Percentiles rank a stretch among this genome's conserved stretches.
phyloP scores from a whole-genome alignment of 192 early-diverging fungal species.

The Mortierella claussenii region DNA sequence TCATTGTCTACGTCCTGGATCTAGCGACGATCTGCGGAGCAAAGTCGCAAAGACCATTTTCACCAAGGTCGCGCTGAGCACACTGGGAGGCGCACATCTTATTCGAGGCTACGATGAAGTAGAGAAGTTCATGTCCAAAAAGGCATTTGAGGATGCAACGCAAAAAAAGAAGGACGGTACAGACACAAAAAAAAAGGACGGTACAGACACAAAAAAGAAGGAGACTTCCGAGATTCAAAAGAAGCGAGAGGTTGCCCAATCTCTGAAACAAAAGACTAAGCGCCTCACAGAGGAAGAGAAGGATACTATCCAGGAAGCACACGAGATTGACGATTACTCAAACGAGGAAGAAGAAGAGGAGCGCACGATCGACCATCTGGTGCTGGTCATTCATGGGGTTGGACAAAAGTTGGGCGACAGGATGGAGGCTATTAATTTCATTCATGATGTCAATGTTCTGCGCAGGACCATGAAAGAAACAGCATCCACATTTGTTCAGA shows the following conservation, averaged over 20 bases:
- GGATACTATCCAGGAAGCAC: constrained; percentile 57
- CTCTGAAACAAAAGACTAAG: constrained; percentile 47
- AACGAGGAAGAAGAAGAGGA: constrained; percentile 69
- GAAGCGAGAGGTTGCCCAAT: constrained; percentile 30
- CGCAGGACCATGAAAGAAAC: constrained; percentile 74
- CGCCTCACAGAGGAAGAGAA: constrained; percentile 44
- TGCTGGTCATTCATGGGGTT: constrained; percentile 89
- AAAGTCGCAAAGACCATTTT: constrained; percentile 74
- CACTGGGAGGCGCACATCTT: constrained; percentile 75
- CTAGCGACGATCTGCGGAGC: constrained; percentile 67
- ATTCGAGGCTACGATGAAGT: constrained; percentile 82
- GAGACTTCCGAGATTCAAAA: constrained; percentile 42
- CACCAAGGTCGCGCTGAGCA: constrained; percentile 64
- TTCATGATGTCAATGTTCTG: constrained; percentile 76
- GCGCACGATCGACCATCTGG: constrained; percentile 78
- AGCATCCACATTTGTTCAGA: constrained; percentile 30
- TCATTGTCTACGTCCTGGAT: neutral
- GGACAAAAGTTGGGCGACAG: constrained; percentile 85
- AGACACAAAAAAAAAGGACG: constrained; percentile 46
- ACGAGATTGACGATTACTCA: constrained; percentile 58
- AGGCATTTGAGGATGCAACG: constrained; percentile 38
- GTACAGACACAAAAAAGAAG: constrained; percentile 47
- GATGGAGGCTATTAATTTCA: constrained; percentile 74
- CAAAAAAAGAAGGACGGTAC: constrained; percentile 55
- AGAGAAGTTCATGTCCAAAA: constrained; percentile 61